These are phyloP conservation scores for Erythrophleum fordii DNA, from an alignment of 306 rosid species.

Conservation along the genomic window DNA sequence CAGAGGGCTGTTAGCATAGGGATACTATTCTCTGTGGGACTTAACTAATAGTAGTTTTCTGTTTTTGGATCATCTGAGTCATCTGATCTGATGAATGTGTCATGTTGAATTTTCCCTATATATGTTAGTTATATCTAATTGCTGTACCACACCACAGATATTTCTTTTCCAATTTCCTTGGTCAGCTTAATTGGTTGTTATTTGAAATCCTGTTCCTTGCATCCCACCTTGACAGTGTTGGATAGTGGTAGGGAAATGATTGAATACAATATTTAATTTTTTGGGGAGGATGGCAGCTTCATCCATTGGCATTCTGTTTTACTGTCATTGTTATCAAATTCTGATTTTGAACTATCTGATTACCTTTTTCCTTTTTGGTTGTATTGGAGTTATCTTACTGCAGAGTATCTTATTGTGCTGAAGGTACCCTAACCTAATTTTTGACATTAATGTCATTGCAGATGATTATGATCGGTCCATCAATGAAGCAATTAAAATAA, in stretches of 20 bases:
- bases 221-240: not conserved
- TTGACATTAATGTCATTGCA: constrained; percentile 49
- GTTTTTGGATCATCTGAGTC: constrained; percentile 22
- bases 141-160: not conserved
- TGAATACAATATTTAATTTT: not conserved
- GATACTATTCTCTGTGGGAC: constrained; percentile 9
- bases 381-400: constrained; percentile 16
- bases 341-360: constrained; percentile 1
- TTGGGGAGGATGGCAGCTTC: not conserved
- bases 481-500: constrained; percentile 94
- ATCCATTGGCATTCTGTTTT: constrained; percentile 17
- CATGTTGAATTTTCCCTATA: constrained; percentile 21
- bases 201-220: not conserved
- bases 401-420: not conserved
- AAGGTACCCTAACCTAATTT: constrained; percentile 34
- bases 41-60: not conserved
- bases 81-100: constrained; percentile 22
- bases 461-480: constrained; percentile 95
- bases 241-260: constrained; percentile 1
- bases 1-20: not conserved
- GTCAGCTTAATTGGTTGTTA: not conserved
- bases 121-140: constrained; percentile 2
- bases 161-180: constrained; percentile 5
- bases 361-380: constrained; percentile 27
- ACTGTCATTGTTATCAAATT: not conserved